Evolutionary conservation across 2,329 filamentous ascomycete genomes (phyloP).

Genomic region (Stemphylium lycopersici): DNA sequence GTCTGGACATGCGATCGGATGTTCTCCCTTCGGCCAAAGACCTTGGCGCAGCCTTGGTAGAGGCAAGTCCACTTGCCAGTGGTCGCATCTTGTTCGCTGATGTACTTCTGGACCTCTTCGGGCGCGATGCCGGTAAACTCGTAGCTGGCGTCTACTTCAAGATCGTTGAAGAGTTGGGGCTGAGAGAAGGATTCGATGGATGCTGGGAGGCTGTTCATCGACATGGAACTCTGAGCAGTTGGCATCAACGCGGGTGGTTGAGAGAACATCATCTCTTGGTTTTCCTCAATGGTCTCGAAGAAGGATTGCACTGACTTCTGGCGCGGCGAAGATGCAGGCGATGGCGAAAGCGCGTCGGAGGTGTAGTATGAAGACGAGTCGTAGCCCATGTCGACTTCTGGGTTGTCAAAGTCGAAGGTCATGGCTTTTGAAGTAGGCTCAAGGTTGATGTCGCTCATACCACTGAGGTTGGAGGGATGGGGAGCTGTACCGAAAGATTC

Average conservation of each 20-base stretch:
- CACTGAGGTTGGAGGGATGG: constrained; percentile 65
- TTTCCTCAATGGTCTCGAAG: constrained; percentile 43
- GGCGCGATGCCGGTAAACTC: constrained; percentile 83
- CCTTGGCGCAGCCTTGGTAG: constrained; percentile 77
- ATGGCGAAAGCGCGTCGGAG: constrained; percentile 58
- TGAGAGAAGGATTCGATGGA: constrained; percentile 27
- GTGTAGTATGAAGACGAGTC: constrained; percentile 59
- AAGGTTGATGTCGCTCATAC: constrained; percentile 55
- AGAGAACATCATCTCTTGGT: constrained; percentile 42
- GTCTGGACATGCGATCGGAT: constrained; percentile 99
- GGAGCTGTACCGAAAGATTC: constrained; percentile 60
- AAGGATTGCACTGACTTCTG: constrained; percentile 44
- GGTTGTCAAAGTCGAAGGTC: constrained; percentile 49
- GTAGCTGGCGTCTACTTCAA: constrained; percentile 66
- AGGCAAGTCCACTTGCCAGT: constrained; percentile 57
- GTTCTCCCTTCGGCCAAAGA: constrained; percentile 97
- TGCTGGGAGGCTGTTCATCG: constrained; percentile 25
- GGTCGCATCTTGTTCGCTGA: constrained; percentile 53
- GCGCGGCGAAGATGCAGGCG: constrained; percentile 46
- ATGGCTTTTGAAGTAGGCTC: constrained; percentile 48
- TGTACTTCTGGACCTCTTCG: constrained; percentile 68
- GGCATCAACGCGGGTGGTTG: constrained; percentile 39
- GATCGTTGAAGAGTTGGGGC: constrained; percentile 44
- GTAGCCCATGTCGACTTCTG: constrained; percentile 53
- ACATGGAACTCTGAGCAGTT: constrained; percentile 28